phyloP scores from a whole-genome alignment of 768 basidiomycete species.

The Xanthoconium stramineum region DNA sequence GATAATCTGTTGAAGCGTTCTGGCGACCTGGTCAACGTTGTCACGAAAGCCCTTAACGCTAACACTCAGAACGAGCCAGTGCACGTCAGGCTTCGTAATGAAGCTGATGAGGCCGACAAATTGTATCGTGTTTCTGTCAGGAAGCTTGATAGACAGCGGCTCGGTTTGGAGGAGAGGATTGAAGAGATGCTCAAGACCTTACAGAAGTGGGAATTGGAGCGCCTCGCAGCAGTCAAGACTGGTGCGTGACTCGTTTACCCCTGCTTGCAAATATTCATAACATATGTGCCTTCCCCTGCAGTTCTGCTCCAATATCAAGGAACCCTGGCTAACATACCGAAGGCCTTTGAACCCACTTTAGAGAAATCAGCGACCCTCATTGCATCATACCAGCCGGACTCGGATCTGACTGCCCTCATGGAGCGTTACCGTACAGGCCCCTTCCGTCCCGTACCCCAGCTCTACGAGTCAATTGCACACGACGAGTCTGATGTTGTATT shows the following conservation, averaged over 20 bases:
- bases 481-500: constrained; percentile 85
- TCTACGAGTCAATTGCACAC: constrained; percentile 84
- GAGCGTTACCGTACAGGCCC: constrained; percentile 93
- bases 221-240: constrained; percentile 81
- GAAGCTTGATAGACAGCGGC: constrained; percentile 78
- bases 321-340: constrained; percentile 69
- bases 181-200: constrained; percentile 78
- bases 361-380: constrained; percentile 74
- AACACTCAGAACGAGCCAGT: constrained; percentile 54
- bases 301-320: constrained; percentile 87
- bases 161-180: constrained; percentile 80
- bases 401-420: constrained; percentile 81
- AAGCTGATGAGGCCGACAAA: constrained; percentile 80
- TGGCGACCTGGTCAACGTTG: constrained; percentile 63
- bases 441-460: constrained; percentile 80
- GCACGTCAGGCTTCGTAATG: constrained; percentile 66
- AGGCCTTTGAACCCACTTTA: constrained; percentile 58
- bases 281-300: constrained; percentile 24
- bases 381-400: constrained; percentile 84
- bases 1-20: constrained; percentile 69
- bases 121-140: constrained; percentile 78
- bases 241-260: constrained; percentile 39
- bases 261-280: background rate
- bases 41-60: constrained; percentile 65
- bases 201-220: constrained; percentile 83